Conservation (phyloP, 192 early-diverging fungal genomes). For the Coemansia sp. region DNA sequence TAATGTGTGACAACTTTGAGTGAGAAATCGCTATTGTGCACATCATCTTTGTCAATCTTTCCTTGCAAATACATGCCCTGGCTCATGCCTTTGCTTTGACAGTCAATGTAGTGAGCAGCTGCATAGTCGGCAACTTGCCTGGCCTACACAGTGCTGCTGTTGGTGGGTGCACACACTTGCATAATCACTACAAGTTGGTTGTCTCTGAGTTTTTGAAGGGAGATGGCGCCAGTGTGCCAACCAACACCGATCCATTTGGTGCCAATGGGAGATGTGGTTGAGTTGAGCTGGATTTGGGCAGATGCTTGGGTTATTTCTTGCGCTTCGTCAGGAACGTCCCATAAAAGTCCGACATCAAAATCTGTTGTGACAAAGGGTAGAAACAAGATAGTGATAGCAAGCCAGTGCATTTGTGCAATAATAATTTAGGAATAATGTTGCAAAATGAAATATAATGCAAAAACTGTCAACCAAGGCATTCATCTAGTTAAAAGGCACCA, state of each 20-base stretch:
- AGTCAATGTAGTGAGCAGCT: constrained; percentile 40
- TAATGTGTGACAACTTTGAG: constrained; percentile 51
- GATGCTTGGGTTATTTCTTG: constrained; percentile 42
- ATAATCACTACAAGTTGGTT: constrained; percentile 32
- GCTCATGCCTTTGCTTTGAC: not conserved
- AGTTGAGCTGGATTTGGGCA: constrained; percentile 35
- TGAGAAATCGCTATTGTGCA: constrained; percentile 13
- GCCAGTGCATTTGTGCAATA: constrained; percentile 1
- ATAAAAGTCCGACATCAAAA: constrained; percentile 38
- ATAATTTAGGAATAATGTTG: not conserved
- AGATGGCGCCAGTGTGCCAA: constrained; percentile 40
- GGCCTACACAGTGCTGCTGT: constrained; percentile 29
- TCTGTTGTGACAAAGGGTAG: not conserved
- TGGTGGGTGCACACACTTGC: constrained; percentile 31
- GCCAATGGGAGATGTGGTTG: constrained; percentile 33
- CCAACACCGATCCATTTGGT: constrained; percentile 54
- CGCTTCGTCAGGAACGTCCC: constrained; percentile 45
- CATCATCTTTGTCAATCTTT: constrained; percentile 32
- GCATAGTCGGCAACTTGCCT: constrained; percentile 42
- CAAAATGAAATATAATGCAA: not conserved
- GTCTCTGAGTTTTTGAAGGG: constrained; percentile 35
- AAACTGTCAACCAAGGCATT: too few species aligned
- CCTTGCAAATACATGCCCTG: constrained; percentile 44
- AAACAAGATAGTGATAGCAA: not conserved
- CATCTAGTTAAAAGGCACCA: too few species aligned